A percentile compares a stretch with the other conserved stretches of the same genome.
Evolutionary conservation across 352 stramenopile species (phyloP).

Genomic region (Phytophthora pluvialis): DNA sequence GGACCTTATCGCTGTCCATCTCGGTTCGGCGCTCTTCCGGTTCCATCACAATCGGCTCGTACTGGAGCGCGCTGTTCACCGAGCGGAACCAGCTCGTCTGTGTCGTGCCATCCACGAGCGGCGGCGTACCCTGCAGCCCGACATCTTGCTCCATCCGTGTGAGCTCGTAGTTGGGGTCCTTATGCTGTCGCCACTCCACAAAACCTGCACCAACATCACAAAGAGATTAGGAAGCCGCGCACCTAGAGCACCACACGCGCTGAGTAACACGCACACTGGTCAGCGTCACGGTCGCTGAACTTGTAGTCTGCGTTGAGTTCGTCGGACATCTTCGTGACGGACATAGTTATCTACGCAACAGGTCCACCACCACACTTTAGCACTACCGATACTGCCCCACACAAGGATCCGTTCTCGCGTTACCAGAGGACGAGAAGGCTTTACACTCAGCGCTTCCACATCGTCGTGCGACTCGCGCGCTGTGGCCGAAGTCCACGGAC

Average conservation of each 20-base stretch:
- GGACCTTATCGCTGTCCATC: conserved; percentile 76
- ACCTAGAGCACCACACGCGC: neutral
- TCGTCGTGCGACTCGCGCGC: conserved; percentile 68
- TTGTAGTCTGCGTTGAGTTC: conserved; percentile 87
- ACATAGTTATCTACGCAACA: conserved; percentile 65
- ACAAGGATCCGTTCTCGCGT: neutral
- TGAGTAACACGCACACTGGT: conserved; percentile 64
- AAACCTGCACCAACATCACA: conserved; percentile 49
- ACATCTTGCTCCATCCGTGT: conserved; percentile 80
- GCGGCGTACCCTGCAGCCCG: conserved; percentile 71
- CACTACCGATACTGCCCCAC: neutral
- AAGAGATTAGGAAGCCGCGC: neutral
- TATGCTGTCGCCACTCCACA: conserved; percentile 87
- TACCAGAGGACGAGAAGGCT: conserved; percentile 51
- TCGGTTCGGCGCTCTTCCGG: conserved; percentile 42
- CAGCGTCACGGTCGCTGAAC: conserved; percentile 81
- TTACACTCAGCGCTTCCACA: conserved; percentile 66
- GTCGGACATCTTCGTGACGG: conserved; percentile 83
- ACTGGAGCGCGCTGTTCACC: conserved; percentile 84
- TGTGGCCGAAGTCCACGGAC: conserved; percentile 60
- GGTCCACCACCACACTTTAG: neutral
- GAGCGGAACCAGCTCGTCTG: conserved; percentile 88
- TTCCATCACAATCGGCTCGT: conserved; percentile 73
- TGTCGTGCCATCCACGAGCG: conserved; percentile 71
- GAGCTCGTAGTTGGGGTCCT: conserved; percentile 85